Conservation (phyloP, 1,284 basidiomycete species). For the Mixia osmundae region DNA sequence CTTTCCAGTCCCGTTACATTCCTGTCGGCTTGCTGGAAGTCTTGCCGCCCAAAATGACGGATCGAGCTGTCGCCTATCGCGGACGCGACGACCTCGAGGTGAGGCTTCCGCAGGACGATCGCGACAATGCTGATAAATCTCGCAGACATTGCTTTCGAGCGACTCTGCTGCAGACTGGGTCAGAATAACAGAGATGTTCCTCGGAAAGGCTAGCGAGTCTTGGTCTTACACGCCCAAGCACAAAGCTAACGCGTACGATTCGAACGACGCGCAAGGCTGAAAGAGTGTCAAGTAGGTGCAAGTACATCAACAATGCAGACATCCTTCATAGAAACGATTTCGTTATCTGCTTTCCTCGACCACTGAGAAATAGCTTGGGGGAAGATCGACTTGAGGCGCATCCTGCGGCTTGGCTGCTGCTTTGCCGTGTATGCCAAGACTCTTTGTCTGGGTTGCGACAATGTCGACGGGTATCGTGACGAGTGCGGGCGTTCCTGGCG, state of each 20-base stretch:
- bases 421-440: too few relatives aligned
- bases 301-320: not conserved
- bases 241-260: conserved; percentile 34
- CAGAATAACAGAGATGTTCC: conserved; percentile 82
- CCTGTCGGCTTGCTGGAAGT: conserved; percentile 80
- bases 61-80: conserved; percentile 33
- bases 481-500: too few relatives aligned
- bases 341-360: not conserved
- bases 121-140: not conserved
- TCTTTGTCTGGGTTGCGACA: too few relatives aligned
- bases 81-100: conserved; percentile 55
- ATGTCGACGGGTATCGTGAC: too few relatives aligned
- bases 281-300: not conserved
- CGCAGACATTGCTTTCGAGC: conserved; percentile 64
- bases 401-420: conserved; percentile 2
- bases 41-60: conserved; percentile 62
- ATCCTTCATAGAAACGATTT: not conserved
- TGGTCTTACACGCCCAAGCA: conserved; percentile 42
- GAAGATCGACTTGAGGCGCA: conserved; percentile 1
- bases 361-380: not conserved
- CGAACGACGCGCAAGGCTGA: conserved; percentile 4
- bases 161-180: conserved; percentile 76
- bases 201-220: conserved; percentile 38
- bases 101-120: not conserved
- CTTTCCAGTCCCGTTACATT: conserved; percentile 83